A percentile compares a stretch with the other conserved stretches of the same genome.
These are phyloP conservation scores for Nemania serpens DNA, from an alignment of 2,329 filamentous ascomycete genomes.

Conservation along the genomic window DNA sequence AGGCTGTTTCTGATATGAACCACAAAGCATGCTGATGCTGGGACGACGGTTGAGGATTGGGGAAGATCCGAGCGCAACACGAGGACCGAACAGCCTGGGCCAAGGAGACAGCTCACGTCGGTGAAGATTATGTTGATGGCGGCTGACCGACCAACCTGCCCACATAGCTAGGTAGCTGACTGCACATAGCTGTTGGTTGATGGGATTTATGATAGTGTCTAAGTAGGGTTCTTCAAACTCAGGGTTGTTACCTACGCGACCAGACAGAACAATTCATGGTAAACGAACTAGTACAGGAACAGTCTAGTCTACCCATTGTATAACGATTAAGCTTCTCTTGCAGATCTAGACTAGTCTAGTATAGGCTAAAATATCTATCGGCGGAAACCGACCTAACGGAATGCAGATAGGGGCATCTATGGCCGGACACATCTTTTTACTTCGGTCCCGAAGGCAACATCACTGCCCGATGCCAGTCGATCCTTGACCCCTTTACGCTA, in stretches of 20 bases:
- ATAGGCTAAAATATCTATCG: not conserved
- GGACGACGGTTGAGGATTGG: constrained; percentile 15
- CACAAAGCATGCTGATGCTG: constrained; percentile 6
- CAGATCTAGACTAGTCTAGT: not conserved
- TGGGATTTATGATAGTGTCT: no score
- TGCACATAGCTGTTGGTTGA: not conserved
- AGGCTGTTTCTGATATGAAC: constrained; percentile 1
- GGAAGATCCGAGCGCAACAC: constrained; percentile 25
- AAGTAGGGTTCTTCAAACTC: no score
- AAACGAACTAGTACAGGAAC: not conserved
- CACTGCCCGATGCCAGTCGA: not conserved
- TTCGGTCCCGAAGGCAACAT: constrained; percentile 23
- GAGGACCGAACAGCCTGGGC: not conserved
- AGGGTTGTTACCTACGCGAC: not conserved
- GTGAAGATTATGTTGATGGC: not conserved
- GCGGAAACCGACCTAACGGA: not conserved
- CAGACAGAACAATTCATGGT: not conserved
- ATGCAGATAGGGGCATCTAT: not conserved
- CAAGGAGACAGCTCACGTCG: constrained; percentile 7
- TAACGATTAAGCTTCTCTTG: not conserved
- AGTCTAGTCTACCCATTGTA: not conserved
- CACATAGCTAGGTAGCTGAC: not conserved
- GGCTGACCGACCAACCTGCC: not conserved
- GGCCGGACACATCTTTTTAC: constrained; percentile 3
- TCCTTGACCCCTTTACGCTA: no score